Base-by-base conservation (phyloP, 495 filamentous ascomycete species). In the Penicillium crystallinum region DNA sequence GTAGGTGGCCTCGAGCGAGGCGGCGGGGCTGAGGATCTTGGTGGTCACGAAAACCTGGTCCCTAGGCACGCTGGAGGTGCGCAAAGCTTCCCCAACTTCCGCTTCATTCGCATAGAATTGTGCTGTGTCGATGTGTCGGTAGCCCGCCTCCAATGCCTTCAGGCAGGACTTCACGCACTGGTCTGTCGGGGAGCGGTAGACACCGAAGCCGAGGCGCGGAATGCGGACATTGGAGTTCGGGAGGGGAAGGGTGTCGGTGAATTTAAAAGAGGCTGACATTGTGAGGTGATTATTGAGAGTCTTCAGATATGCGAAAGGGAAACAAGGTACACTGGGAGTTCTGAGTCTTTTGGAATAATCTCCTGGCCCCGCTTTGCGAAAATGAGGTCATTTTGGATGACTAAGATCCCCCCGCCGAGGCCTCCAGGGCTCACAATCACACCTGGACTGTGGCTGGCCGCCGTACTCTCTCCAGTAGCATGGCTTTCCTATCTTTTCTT, bases 51-150 rank as follows among this genome's bases (percentile, higher is more conserved):
- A 90, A 37, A 90, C 61, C 29, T 86, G 69, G 7, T 71, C 64
- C 49, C 85, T 79, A 5, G 74, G 67, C 11, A 88, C 43, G 1
- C 74, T 72, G 9, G 77, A 79, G 34, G 77, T 49, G 33, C 74
- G 77, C 15, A 86, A 67, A 0, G 85, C 85, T 35, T 79, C 70
- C 11, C 86, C 86, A 52, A 89, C 83, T 59, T 86, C 76, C 2
- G 62, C 55, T 55, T 90, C 86, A 56, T 89, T 90, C 31, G 63
- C 73, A 64, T 89, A 89, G 65, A 78, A 82, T 62, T 88, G 82
- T 0, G 86, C 86, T 0, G 84, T 84, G 65, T 90, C 86, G 54
- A 90, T 85, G 67, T 86, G 84, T 34, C 84, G 79, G 70, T 89
- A 89, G 42, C 86, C 85, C 6, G 72, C 63, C 5, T 76, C 62